These are phyloP conservation scores for Cordyceps militaris DNA, from an alignment of 2,329 filamentous ascomycete species.

Conservation along the genomic window DNA sequence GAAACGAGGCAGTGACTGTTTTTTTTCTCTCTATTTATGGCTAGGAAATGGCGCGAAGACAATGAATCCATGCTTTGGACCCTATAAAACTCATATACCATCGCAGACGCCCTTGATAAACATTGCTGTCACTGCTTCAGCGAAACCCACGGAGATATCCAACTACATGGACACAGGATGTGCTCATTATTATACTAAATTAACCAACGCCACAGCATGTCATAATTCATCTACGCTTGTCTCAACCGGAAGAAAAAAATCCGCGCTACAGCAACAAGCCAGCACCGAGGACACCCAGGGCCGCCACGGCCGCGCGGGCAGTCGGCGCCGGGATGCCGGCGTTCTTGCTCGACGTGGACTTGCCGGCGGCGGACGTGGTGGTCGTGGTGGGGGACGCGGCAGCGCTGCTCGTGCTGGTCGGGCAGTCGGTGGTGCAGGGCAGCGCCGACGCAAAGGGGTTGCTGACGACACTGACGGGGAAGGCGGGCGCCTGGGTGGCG, in stretches of 20 bases:
- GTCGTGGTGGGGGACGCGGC: conserved; percentile 17
- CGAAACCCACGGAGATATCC: no score
- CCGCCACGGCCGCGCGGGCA: conserved; percentile 22
- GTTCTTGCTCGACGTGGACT: conserved; percentile 12
- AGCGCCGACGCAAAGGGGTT: conserved; percentile 35
- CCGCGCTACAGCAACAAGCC: conserved; percentile 16
- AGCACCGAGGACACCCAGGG: conserved; percentile 23
- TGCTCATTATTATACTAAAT: background rate
- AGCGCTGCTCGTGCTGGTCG: conserved; percentile 17
- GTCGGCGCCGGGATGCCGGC: conserved; percentile 19
- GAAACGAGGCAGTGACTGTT: background rate
- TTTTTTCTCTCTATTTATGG: background rate
- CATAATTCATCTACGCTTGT: background rate
- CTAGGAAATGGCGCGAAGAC: background rate
- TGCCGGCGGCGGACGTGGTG: conserved; percentile 11
- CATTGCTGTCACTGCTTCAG: background rate
- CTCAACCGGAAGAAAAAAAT: background rate
- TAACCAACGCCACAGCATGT: background rate
- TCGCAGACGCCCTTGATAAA: no score
- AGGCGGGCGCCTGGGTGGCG: conserved; percentile 43
- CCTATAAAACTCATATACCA: background rate
- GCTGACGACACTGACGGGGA: conserved; percentile 41
- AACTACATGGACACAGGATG: background rate
- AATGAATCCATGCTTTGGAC: background rate
- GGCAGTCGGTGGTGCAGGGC: conserved; percentile 35